Conservation (phyloP, 805 yeast species). For the Zygosaccharomyces rouxii region DNA sequence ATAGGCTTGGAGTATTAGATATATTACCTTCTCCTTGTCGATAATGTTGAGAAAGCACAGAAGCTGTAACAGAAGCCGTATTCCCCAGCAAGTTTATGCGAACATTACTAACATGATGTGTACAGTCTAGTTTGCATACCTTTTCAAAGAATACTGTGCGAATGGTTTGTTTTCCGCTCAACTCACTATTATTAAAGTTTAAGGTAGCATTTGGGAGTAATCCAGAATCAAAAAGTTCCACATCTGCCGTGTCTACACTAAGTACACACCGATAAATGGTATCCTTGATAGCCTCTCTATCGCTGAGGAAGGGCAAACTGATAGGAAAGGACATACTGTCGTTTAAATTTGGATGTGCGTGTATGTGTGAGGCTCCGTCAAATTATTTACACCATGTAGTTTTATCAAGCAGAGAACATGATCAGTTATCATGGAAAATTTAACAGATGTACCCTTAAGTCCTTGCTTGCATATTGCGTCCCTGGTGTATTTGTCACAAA, state of each 20-base stretch:
- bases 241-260: conserved; percentile 5
- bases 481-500: too few species aligned
- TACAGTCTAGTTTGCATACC: conserved; percentile 5
- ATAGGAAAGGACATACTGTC: conserved; percentile 2
- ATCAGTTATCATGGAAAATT: too few species aligned
- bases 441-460: too few species aligned
- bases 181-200: conserved; percentile 1
- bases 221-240: conserved; percentile 4
- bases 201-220: conserved; percentile 3
- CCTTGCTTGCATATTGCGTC: too few species aligned
- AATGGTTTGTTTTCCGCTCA: conserved; percentile 1
- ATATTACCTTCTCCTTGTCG: conserved; percentile 4
- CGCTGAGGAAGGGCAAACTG: conserved; percentile 1
- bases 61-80: conserved; percentile 5
- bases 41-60: conserved; percentile 8
- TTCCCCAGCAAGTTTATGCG: conserved; percentile 4
- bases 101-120: conserved; percentile 6
- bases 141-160: conserved; percentile 1
- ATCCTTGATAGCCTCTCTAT: conserved; percentile 8
- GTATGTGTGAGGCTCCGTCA: too few species aligned
- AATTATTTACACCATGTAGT: too few species aligned
- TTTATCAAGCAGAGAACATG: too few species aligned
- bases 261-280: conserved; percentile 5
- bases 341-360: not conserved
- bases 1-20: conserved; percentile 1